Conservation (phyloP, 352 stramenopile genomes). For the Globisporangium spinosum region DNA sequence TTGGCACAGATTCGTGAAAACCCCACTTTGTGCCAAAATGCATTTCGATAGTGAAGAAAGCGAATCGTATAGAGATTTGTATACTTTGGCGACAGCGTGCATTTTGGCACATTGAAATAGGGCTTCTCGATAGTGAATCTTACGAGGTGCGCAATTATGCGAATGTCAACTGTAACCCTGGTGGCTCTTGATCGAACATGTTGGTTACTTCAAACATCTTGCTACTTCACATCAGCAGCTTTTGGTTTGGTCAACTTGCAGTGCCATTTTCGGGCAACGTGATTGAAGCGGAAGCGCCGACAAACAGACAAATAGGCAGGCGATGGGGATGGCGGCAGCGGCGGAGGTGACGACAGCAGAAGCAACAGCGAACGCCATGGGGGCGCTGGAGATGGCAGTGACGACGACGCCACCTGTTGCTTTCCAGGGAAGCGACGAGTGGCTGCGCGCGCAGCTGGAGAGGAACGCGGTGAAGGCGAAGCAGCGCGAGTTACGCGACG, state of each 20-base stretch:
- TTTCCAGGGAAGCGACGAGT: constrained; percentile 56
- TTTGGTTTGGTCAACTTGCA: not conserved
- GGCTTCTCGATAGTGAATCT: no score
- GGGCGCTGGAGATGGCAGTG: not conserved
- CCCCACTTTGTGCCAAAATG: no score
- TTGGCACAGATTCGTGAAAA: no score
- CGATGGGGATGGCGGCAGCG: constrained; percentile 4
- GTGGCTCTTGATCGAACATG: no score
- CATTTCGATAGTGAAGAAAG: no score
- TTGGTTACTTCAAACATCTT: no score
- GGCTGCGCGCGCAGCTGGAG: constrained; percentile 41
- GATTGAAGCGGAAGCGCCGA: not conserved
- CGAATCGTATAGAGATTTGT: no score
- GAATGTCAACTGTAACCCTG: no score
- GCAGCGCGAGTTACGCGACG: constrained; percentile 28
- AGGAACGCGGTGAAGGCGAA: constrained; percentile 36
- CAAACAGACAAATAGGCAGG: not conserved
- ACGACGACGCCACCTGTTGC: not conserved
- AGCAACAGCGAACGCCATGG: not conserved
- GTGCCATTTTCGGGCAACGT: not conserved
- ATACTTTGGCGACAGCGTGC: no score
- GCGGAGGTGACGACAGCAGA: not conserved
- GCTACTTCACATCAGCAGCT: no score
- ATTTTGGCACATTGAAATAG: no score
- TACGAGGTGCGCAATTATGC: no score